Evolutionary conservation across 2,329 filamentous ascomycete genomes (phyloP).

Genomic region (Diaporthe helianthi): DNA sequence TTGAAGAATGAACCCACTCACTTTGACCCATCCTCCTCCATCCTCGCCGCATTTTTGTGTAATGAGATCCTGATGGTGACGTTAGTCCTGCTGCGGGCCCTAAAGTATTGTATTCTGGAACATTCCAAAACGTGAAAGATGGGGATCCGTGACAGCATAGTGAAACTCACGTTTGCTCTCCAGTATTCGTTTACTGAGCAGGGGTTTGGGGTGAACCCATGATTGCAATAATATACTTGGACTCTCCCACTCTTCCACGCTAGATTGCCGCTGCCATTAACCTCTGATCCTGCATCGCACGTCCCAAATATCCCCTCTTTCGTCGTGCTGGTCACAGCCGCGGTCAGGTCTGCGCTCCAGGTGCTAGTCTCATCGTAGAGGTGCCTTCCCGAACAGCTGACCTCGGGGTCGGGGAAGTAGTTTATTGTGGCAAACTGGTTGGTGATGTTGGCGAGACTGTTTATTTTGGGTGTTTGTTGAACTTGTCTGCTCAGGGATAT

Average conservation of each 20-base stretch:
- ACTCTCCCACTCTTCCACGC: constrained; percentile 33
- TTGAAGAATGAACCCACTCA: too few relatives aligned
- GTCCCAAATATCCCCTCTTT: constrained; percentile 29
- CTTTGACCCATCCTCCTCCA: constrained; percentile 32
- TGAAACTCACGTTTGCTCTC: too few relatives aligned
- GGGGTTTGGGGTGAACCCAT: constrained; percentile 24
- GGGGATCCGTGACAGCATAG: too few relatives aligned
- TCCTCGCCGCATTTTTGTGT: constrained; percentile 27
- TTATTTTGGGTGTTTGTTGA: background rate
- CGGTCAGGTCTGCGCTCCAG: constrained; percentile 9
- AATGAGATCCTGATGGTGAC: too few relatives aligned
- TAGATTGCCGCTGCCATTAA: constrained; percentile 30
- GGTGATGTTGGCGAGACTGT: constrained; percentile 12
- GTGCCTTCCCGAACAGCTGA: constrained; percentile 31
- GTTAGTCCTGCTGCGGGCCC: too few relatives aligned
- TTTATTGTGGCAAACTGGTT: constrained; percentile 26
- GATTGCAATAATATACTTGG: constrained; percentile 34
- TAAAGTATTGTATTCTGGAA: too few relatives aligned
- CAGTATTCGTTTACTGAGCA: constrained; percentile 35
- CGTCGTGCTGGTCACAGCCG: constrained; percentile 22
- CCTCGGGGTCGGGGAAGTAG: constrained; percentile 32
- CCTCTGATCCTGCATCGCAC: constrained; percentile 29
- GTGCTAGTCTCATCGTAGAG: constrained; percentile 18
- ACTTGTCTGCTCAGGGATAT: constrained; percentile 1
- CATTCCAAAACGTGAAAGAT: too few relatives aligned